Evolutionary conservation across 257 asterid species (phyloP).

Genomic region (Thymus mandschuricus): DNA sequence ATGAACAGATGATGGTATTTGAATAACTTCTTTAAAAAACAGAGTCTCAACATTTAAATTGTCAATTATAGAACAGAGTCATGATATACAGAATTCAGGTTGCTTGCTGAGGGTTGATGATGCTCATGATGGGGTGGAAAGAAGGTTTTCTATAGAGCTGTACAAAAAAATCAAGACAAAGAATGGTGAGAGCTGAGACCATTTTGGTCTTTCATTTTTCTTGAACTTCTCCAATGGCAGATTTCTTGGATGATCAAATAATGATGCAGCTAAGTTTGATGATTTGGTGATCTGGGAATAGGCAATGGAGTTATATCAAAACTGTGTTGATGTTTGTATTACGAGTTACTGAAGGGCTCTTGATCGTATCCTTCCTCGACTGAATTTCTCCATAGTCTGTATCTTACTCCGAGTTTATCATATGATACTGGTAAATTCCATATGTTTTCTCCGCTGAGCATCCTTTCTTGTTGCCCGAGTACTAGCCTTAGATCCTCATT

Average conservation of each 20-base stretch:
- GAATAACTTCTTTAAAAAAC: too few relatives aligned
- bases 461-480: conserved; percentile 80
- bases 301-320: conserved; percentile 18
- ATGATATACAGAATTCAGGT: background rate
- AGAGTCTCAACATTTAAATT: background rate
- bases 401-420: conserved; percentile 91
- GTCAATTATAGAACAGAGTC: background rate
- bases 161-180: background rate
- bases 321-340: conserved; percentile 19
- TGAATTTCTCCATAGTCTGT: conserved; percentile 80
- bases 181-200: conserved; percentile 1
- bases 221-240: background rate
- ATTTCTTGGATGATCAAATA: conserved; percentile 15
- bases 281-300: background rate
- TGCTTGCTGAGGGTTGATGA: conserved; percentile 3
- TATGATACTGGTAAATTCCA: conserved; percentile 83
- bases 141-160: background rate
- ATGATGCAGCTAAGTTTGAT: background rate
- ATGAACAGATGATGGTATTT: too few relatives aligned
- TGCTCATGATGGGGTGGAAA: background rate
- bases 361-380: conserved; percentile 57
- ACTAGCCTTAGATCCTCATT: conserved; percentile 87
- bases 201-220: background rate
- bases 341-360: conserved; percentile 47
- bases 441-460: conserved; percentile 71